Evolutionary conservation across 2,329 filamentous ascomycete species (phyloP), one percentile per base, ranked within the genome.

Genomic region (Xylariaceae sp.): DNA sequence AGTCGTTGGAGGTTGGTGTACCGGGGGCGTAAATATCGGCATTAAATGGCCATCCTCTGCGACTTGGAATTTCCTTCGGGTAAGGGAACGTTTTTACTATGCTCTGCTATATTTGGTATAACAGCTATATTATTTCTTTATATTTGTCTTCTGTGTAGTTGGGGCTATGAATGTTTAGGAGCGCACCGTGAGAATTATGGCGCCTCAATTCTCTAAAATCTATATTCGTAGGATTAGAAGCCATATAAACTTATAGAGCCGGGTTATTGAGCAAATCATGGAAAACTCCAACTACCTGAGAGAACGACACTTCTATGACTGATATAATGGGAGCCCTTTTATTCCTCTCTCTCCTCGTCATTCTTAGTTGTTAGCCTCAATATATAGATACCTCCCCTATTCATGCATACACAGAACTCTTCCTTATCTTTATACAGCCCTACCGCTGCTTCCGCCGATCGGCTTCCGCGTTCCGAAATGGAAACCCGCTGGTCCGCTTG

Each of bases 401-500:
- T n/a, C n/a, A n/a, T n/a, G n/a, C n/a, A n/a, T n/a, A n/a, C n/a
- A n/a, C n/a, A n/a, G n/a, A n/a, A n/a, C n/a, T n/a, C n/a, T n/a
- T n/a, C n/a, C n/a, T n/a, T n/a, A n/a, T n/a, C n/a, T n/a, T n/a
- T n/a, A n/a, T n/a, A n/a, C n/a, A n/a, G n/a, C n/a, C n/a, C 63
- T 60, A 53, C 53, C 52, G 57, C 29, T 32, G 54, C 69, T 69
- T 52, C 58, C 68, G 65, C 64, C 50, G 49, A 30, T 69, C 67
- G 18, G 72, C 70, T 58, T 67, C 67, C 0, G 50, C 52, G 42
- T 75, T 75, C 37, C 57, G 57, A 46, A 77, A 76, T 7, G 73
- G 73, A 37, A 72, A 75, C 10, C 71, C 70, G 52, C 73, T 75
- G 16, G 70, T 75, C 41, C 69, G 64, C 69, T 75, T 75, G 56